Conservation (phyloP, 2,329 filamentous ascomycete genomes). For the Paecilomyces sp. region DNA sequence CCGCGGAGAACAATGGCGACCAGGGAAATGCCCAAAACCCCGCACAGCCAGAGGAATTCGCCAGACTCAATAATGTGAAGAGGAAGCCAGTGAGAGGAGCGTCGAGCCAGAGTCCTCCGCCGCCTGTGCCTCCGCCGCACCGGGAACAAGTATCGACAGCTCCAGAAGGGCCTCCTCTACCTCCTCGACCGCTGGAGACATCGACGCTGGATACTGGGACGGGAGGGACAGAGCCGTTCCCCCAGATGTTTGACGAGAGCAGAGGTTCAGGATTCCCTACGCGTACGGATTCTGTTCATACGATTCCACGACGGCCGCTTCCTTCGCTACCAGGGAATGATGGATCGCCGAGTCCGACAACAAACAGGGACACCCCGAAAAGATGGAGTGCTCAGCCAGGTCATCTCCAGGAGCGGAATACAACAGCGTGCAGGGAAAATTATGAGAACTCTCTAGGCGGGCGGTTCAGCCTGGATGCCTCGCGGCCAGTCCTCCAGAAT, state of each 20-base stretch:
- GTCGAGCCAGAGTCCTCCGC: conserved; percentile 4
- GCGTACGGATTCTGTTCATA: background rate
- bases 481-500: conserved; percentile 17
- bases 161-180: background rate
- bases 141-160: conserved; percentile 8
- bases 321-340: conserved; percentile 18
- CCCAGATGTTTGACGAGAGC: background rate
- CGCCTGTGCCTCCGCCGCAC: conserved; percentile 13
- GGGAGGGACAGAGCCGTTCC: background rate
- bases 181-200: background rate
- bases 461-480: conserved; percentile 23
- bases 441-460: conserved; percentile 11
- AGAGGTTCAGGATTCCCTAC: background rate
- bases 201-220: background rate
- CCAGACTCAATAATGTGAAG: conserved; percentile 29
- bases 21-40: conserved; percentile 3
- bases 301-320: conserved; percentile 16
- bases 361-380: conserved; percentile 8
- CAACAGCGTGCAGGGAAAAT: conserved; percentile 16
- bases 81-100: conserved; percentile 29
- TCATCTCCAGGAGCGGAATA: conserved; percentile 12
- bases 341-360: background rate
- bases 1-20: background rate
- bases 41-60: conserved; percentile 18
- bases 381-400: conserved; percentile 24